Base-by-base conservation (phyloP, 2,329 filamentous ascomycete genomes). In the Orbilia quercus region DNA sequence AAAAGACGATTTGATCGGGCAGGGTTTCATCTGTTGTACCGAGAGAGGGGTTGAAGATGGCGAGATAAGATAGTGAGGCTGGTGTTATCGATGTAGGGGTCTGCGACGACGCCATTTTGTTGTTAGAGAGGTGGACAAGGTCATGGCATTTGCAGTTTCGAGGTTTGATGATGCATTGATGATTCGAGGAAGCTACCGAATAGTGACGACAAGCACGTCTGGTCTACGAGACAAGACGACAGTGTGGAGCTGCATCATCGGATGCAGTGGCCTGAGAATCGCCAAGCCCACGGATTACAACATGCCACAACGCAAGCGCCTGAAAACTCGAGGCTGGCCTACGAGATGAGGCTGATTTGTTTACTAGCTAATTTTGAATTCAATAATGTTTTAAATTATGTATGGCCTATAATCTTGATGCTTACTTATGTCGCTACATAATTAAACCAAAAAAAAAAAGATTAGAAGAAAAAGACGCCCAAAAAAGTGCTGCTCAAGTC, bases 31-130 rank as follows among this genome's bases (percentile, higher is more conserved):
- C 90, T 12, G 82, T 83, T 7, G 80, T 78, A 38, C 83, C 82
- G 7, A 96, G 85, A 4, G 89, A 88, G 34, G 96, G 95, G 80
- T 96, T 98, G 84, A 96, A 99, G 80, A 99, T 96, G 80, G 94
- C 89, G 48, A 99, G 86, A 80, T 95, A 98, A 78, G 91, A 90
- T 28, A 98, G 87, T 79, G 91, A 91, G 36, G 94, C 94, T 45
- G 95, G 93, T 34, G 89, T 83, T 75, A 90, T 80, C 25, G 77
- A 74, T 31, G 60, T 57, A 7, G 54, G 69, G 22, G 60, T 23
- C 40, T 72, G 59, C 59, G 67, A 59, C 25, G 67, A 59, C 45
- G 67, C 67, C 67, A 72, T 72, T 59, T 63, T 59, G 45, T 53
- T 48, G 16, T 57, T 38, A 22, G 42, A 48, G 42, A 38, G 53